Conservation (phyloP, 768 basidiomycete species). For the Tylopilus rubrobrunneus region DNA sequence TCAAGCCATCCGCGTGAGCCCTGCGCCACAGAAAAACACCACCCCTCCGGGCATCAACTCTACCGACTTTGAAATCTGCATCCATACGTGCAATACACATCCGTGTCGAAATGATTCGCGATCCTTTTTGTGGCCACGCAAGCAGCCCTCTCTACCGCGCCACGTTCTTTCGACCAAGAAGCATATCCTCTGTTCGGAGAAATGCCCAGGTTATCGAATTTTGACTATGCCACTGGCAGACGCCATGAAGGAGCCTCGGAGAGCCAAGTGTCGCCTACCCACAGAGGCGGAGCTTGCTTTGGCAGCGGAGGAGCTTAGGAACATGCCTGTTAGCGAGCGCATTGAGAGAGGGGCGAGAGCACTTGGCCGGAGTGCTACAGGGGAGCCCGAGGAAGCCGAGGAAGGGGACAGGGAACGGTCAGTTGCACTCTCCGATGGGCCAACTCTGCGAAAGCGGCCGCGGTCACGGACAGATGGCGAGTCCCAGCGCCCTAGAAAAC, state of each 20-base stretch:
- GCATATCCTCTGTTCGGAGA: constrained; percentile 14
- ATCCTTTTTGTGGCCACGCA: constrained; percentile 26
- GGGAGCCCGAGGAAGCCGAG: constrained; percentile 9
- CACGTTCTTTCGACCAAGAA: constrained; percentile 24
- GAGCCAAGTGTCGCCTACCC: constrained; percentile 19
- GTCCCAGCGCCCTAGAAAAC: constrained; percentile 12
- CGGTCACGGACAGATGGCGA: constrained; percentile 15
- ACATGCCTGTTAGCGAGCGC: neutral
- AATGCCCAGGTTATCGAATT: constrained; percentile 23
- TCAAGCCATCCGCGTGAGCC: constrained; percentile 1
- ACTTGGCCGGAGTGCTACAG: neutral
- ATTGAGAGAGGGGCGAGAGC: neutral
- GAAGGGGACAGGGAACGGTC: constrained; percentile 2
- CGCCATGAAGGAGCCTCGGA: constrained; percentile 21
- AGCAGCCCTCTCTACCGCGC: constrained; percentile 19
- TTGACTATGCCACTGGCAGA: constrained; percentile 13
- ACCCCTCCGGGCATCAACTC: neutral
- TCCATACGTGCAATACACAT: constrained; percentile 21
- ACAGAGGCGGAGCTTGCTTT: constrained; percentile 18
- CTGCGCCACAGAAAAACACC: constrained; percentile 2
- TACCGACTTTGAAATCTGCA: constrained; percentile 23
- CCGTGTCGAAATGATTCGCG: constrained; percentile 27
- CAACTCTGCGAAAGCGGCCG: constrained; percentile 13
- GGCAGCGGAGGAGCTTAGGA: constrained; percentile 13
- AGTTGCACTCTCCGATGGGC: neutral